Conservation (phyloP, 306 rosid genomes). For the Lagenaria siceraria region DNA sequence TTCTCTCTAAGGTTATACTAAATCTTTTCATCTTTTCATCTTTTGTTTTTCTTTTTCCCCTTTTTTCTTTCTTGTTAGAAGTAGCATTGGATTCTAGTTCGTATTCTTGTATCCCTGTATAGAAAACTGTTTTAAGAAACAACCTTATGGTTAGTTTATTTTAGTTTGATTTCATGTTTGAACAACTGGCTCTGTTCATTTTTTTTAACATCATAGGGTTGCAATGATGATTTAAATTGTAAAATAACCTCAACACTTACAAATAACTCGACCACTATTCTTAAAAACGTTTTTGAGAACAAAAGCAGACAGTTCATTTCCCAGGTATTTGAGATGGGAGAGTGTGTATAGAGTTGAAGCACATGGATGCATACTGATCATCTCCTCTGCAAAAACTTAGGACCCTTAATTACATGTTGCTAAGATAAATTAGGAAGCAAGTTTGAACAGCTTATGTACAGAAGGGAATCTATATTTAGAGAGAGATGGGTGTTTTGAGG, state of each 20-base stretch:
- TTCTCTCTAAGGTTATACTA: conserved; percentile 53
- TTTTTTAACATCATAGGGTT: background rate
- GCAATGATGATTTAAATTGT: background rate
- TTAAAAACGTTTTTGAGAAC: background rate
- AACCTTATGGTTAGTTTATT: too few relatives aligned
- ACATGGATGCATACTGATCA: background rate
- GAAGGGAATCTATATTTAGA: background rate
- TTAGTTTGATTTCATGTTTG: background rate
- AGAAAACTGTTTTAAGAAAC: background rate
- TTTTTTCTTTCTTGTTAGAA: background rate
- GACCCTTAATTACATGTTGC: too few relatives aligned
- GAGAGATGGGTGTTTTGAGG: background rate
- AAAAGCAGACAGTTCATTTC: background rate
- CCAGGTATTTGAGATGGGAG: background rate
- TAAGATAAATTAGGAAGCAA: background rate
- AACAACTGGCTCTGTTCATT: background rate
- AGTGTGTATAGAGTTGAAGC: background rate
- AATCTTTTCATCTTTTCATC: background rate
- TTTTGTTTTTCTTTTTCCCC: background rate
- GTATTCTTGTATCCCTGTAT: background rate
- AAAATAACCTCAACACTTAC: background rate
- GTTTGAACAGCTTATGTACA: background rate
- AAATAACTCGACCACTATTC: background rate
- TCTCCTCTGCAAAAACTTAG: too few relatives aligned
- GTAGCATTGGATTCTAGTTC: background rate